These are phyloP conservation scores for Mycena crocata DNA, from an alignment of 768 basidiomycete genomes.

Conservation along the genomic window DNA sequence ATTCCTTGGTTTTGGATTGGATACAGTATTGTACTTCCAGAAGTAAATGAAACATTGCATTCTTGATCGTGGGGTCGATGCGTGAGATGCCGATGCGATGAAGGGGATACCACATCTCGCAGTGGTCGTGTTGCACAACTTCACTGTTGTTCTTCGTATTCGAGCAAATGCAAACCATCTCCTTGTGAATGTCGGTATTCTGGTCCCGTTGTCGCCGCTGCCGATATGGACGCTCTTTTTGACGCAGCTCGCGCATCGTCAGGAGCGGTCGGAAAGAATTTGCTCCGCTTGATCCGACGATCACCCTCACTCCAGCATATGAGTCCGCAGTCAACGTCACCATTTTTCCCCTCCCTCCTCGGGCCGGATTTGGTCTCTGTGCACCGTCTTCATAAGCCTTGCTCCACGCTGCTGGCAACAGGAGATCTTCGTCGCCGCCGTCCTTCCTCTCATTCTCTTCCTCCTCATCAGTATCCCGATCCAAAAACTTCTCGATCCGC, in stretches of 20 bases:
- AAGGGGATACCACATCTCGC: conserved; percentile 86
- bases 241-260: conserved; percentile 81
- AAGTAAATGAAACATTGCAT: too few relatives aligned
- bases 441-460: conserved; percentile 36
- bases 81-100: conserved; percentile 79
- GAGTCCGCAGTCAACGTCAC: conserved; percentile 63
- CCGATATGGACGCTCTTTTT: conserved; percentile 75
- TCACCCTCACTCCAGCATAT: conserved; percentile 35
- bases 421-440: conserved; percentile 46
- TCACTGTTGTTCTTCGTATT: conserved; percentile 71
- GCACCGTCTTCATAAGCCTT: conserved; percentile 43
- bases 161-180: conserved; percentile 72
- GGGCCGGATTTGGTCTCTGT: conserved; percentile 44
- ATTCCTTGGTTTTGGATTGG: too few relatives aligned
- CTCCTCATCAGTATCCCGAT: conserved; percentile 76
- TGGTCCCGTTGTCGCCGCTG: conserved; percentile 51
- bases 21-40: too few relatives aligned
- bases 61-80: too few relatives aligned
- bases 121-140: conserved; percentile 85
- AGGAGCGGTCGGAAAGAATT: conserved; percentile 71
- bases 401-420: conserved; percentile 44
- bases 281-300: conserved; percentile 41
- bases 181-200: conserved; percentile 58
- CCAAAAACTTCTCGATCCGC: conserved; percentile 78
- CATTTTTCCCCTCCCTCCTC: conserved; percentile 69